A percentile compares a stretch with the other conserved stretches of the same genome.
phyloP scores from a whole-genome alignment of 2,329 filamentous ascomycete species.

The Onygenales sp. region DNA sequence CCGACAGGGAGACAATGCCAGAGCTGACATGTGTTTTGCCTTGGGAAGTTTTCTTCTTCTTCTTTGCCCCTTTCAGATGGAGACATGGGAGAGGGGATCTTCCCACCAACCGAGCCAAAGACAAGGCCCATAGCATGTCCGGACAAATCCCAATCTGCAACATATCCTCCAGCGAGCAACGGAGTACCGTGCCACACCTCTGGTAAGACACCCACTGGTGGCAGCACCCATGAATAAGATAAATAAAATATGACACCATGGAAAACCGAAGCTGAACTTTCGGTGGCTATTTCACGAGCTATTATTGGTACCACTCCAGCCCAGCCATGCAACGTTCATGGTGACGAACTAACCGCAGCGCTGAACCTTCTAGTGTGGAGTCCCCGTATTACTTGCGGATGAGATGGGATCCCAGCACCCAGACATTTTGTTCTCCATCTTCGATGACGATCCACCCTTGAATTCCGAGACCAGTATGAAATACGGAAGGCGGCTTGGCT shows the following conservation, averaged over 20 bases:
- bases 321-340: neutral
- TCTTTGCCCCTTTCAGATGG: neutral
- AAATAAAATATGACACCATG: neutral
- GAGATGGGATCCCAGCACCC: neutral
- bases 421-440: neutral
- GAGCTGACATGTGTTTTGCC: neutral
- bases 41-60: neutral
- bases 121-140: neutral
- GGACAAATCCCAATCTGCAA: neutral
- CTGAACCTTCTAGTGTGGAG: neutral
- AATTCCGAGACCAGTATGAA: slow-evolving; percentile 1
- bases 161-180: neutral
- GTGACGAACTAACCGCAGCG: neutral
- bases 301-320: neutral
- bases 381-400: slow-evolving; percentile 1
- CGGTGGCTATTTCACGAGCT: neutral
- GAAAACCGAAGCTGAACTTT: neutral
- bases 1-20: neutral
- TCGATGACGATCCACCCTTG: neutral
- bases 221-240: neutral
- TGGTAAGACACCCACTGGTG: neutral
- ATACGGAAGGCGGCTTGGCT: neutral
- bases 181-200: neutral
- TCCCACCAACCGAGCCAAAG: neutral
- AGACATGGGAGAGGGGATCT: neutral